phyloP scores from a whole-genome alignment of 1,284 basidiomycete genomes.

The Ceraceosorus guamensis region DNA sequence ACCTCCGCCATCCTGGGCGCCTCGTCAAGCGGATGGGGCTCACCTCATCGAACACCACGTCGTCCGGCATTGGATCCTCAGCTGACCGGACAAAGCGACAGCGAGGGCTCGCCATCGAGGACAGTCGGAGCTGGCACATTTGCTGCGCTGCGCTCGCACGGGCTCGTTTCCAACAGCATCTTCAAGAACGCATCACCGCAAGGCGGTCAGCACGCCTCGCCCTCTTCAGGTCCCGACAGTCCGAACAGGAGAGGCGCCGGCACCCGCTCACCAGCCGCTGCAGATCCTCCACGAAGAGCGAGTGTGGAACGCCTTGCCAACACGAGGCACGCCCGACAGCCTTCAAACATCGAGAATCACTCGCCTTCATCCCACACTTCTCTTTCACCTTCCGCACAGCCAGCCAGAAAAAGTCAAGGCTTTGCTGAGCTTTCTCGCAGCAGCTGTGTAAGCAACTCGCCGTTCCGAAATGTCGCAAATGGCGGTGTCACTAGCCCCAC shows the following conservation, averaged over 20 bases:
- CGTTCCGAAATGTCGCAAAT: conserved; percentile 62
- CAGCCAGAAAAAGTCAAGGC: conserved; percentile 28
- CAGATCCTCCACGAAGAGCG: too few relatives aligned
- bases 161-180: conserved; percentile 39
- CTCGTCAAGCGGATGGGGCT: conserved; percentile 36
- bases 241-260: background rate
- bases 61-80: conserved; percentile 1
- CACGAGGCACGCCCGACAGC: too few relatives aligned
- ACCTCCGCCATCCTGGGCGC: conserved; percentile 36
- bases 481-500: conserved; percentile 17
- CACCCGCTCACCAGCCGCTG: too few relatives aligned
- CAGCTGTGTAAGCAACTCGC: conserved; percentile 37
- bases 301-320: too few relatives aligned
- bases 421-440: conserved; percentile 21
- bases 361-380: too few relatives aligned
- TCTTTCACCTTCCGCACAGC: background rate
- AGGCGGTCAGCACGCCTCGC: background rate
- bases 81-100: background rate
- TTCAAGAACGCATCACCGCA: conserved; percentile 20
- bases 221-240: too few relatives aligned
- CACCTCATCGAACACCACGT: conserved; percentile 16
- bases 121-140: background rate
- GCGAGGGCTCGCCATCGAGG: background rate
- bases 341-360: too few relatives aligned
- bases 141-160: conserved; percentile 27